Percentiles rank a stretch among this genome's conserved stretches.
phyloP scores from a whole-genome alignment of 495 filamentous ascomycete species.

The Tuber borchii region DNA sequence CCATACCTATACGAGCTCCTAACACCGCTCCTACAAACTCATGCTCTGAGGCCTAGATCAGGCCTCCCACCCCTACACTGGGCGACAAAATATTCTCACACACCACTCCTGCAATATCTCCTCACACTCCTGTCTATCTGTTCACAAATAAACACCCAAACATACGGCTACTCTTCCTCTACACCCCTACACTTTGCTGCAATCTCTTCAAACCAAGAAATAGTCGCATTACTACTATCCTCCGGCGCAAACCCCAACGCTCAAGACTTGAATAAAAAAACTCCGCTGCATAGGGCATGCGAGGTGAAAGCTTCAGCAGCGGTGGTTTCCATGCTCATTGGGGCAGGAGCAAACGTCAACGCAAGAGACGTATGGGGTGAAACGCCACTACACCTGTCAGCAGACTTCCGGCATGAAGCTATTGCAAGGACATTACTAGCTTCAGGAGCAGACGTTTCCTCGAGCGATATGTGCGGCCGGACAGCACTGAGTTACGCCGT shows the following conservation, averaged over 20 bases:
- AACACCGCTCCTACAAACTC: background rate
- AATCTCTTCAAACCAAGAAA: background rate
- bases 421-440: slow-evolving; percentile 11
- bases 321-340: slow-evolving; percentile 18
- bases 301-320: slow-evolving; percentile 5
- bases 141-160: background rate
- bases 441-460: slow-evolving; percentile 14
- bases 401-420: slow-evolving; percentile 14
- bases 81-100: background rate
- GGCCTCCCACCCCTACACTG: background rate
- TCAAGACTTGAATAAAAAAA: background rate
- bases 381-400: slow-evolving; percentile 25
- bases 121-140: background rate
- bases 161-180: background rate
- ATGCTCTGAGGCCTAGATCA: background rate
- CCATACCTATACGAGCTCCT: background rate
- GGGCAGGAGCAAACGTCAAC: slow-evolving; percentile 26
- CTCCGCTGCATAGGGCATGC: slow-evolving; percentile 11
- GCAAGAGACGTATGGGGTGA: slow-evolving; percentile 22
- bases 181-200: background rate
- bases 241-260: slow-evolving; percentile 5
- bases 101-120: background rate
- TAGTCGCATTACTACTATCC: background rate
- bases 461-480: slow-evolving; percentile 1
- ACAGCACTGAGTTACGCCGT: slow-evolving; percentile 5